Evolutionary conservation across 2,329 filamentous ascomycete genomes (phyloP).

Genomic region (Fusarium sp.): DNA sequence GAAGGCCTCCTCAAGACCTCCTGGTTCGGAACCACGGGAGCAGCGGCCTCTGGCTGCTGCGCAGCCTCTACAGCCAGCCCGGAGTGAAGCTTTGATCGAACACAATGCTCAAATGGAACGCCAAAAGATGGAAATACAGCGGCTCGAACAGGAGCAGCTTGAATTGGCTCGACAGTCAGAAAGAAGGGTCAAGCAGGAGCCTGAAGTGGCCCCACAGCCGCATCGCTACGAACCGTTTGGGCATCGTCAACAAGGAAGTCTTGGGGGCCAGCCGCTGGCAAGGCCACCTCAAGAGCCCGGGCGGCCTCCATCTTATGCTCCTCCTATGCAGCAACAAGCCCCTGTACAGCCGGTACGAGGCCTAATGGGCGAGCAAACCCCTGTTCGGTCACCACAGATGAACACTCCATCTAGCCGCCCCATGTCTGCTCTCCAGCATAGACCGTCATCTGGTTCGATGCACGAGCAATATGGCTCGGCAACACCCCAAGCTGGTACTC

Average conservation of each 20-base stretch:
- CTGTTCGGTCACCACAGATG: constrained; percentile 52
- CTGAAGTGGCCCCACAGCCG: constrained; percentile 52
- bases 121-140: constrained; percentile 46
- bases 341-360: constrained; percentile 52
- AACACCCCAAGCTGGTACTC: constrained; percentile 43
- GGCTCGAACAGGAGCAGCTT: constrained; percentile 44
- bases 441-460: constrained; percentile 44
- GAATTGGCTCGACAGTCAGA: constrained; percentile 44
- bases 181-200: constrained; percentile 59
- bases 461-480: constrained; percentile 45
- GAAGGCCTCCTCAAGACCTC: constrained; percentile 46
- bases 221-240: constrained; percentile 58
- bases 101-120: constrained; percentile 43
- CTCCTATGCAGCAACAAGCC: constrained; percentile 47
- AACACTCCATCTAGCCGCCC: constrained; percentile 50
- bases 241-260: constrained; percentile 52
- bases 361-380: constrained; percentile 52
- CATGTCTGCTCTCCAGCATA: constrained; percentile 50
- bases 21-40: constrained; percentile 48
- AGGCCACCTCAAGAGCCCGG: constrained; percentile 56
- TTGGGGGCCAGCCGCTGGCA: constrained; percentile 49
- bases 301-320: constrained; percentile 49
- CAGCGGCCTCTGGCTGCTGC: constrained; percentile 48
- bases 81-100: constrained; percentile 48
- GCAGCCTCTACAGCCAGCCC: constrained; percentile 47